Base-by-base conservation (phyloP, 2,329 filamentous ascomycete species). In the Cryphonectria nitschkei region DNA sequence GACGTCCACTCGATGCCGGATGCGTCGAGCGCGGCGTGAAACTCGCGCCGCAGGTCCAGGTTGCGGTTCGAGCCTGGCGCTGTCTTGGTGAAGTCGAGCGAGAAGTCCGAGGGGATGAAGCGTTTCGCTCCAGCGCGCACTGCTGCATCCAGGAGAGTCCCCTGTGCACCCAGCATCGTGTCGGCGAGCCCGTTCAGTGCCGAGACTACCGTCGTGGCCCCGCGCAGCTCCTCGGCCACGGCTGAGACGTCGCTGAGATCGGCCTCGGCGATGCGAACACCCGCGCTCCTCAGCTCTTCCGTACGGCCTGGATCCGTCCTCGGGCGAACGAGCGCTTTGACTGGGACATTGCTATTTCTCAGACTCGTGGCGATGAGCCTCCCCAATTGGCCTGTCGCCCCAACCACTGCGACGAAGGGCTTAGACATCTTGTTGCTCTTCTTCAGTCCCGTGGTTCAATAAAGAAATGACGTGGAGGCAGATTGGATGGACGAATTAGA, bases 41-140 rank as follows among this genome's bases (percentile, higher is more conserved):
- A 74, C 46, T 73, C 67, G 7, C 73, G 70, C 32, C 72, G 73
- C 22, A 74, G 56, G 64, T 74, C 73, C n/a, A 74, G 68, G 66
- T 74, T 74, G 26, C 73, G 73, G 46, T 74, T 74, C 1, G 73
- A 69, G 22, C 73, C 73, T 22, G 70, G 70, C 34, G 29, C 13
- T n/a, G 72, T 74, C 70, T 73, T 73, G 37, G 73, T 74, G 68
- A 74, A 74, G 64, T 74, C 73, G 39, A 74, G 72, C 13, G 73
- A 64, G 54, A 86, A 91, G 69, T 91, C 88, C 2, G 86, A 86
- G 1, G 89, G 88, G 39, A 91, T 80, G 80, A 90, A 89, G n/a
- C 88, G 84, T 74, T 87, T 83, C 8, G 91, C 88, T 9, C 87
- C 86, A 0, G 88, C 88, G 8, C 84, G 84, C 61, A 87, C 82